Conservation (phyloP, 1,139 yeast species). For the Hanseniaspora gamundiae region DNA sequence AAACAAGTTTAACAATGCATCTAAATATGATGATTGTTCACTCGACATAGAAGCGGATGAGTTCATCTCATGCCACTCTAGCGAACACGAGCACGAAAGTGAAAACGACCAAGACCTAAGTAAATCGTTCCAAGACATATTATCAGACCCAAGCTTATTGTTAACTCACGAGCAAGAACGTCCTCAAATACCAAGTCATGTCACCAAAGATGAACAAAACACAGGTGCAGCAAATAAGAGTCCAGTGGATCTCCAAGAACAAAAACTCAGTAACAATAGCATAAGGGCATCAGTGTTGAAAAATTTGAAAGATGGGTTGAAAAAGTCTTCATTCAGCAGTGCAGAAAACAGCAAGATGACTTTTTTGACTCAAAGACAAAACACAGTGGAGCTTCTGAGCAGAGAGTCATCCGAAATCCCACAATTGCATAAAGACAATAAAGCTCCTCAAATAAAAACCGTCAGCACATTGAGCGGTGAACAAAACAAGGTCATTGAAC, state of each 20-base stretch:
- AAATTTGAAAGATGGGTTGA: constrained; percentile 9
- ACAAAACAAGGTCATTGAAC: constrained; percentile 54
- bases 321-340: not conserved
- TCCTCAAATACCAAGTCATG: too few species aligned
- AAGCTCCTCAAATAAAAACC: constrained; percentile 7
- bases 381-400: not conserved
- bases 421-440: not conserved
- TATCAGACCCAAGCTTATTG: too few species aligned
- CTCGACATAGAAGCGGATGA: too few species aligned
- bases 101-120: constrained; percentile 2
- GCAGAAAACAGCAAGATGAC: not conserved
- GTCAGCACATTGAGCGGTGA: constrained; percentile 47
- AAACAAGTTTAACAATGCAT: too few species aligned
- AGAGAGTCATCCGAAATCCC: not conserved
- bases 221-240: too few species aligned
- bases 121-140: too few species aligned
- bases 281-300: constrained; percentile 3
- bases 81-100: too few species aligned
- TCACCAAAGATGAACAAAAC: too few species aligned
- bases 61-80: too few species aligned
- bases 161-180: too few species aligned
- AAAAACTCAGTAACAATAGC: not conserved
- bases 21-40: too few species aligned
- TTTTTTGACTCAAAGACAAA: not conserved
- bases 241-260: too few species aligned